These are phyloP conservation scores for Aspergillus neotritici DNA, from an alignment of 2,329 filamentous ascomycete genomes.

Conservation along the genomic window DNA sequence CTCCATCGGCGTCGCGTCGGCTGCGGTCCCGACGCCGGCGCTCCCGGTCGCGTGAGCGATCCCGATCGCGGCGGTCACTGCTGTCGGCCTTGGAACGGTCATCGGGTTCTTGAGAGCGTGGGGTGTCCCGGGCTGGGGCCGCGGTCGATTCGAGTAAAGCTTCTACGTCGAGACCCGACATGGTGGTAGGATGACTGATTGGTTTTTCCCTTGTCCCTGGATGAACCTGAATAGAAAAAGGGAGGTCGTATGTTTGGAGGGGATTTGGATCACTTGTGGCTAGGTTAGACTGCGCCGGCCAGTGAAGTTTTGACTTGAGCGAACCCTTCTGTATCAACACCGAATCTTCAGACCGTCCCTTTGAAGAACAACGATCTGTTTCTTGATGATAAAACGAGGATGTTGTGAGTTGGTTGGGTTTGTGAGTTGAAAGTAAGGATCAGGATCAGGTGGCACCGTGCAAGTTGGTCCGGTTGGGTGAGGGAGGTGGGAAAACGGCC, in stretches of 20 bases:
- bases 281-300: slow-evolving; percentile 29
- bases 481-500: background rate
- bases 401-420: background rate
- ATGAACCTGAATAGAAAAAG: slow-evolving; percentile 18
- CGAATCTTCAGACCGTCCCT: background rate
- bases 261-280: slow-evolving; percentile 34
- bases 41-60: slow-evolving; percentile 54
- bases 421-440: slow-evolving; percentile 6
- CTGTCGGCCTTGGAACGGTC: slow-evolving; percentile 53
- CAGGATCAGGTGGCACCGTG: slow-evolving; percentile 1
- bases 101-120: slow-evolving; percentile 50
- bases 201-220: slow-evolving; percentile 19
- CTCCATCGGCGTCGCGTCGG: slow-evolving; percentile 51
- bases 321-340: slow-evolving; percentile 31
- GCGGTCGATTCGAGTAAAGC: slow-evolving; percentile 81
- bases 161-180: slow-evolving; percentile 77
- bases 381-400: background rate
- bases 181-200: slow-evolving; percentile 35
- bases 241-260: slow-evolving; percentile 20
- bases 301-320: slow-evolving; percentile 22
- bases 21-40: slow-evolving; percentile 57
- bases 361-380: background rate
- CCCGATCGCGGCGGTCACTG: slow-evolving; percentile 52
- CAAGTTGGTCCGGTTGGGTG: background rate
- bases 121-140: slow-evolving; percentile 35